Conservation (phyloP, 2,329 filamentous ascomycete genomes). For the Penicillium sp. region DNA sequence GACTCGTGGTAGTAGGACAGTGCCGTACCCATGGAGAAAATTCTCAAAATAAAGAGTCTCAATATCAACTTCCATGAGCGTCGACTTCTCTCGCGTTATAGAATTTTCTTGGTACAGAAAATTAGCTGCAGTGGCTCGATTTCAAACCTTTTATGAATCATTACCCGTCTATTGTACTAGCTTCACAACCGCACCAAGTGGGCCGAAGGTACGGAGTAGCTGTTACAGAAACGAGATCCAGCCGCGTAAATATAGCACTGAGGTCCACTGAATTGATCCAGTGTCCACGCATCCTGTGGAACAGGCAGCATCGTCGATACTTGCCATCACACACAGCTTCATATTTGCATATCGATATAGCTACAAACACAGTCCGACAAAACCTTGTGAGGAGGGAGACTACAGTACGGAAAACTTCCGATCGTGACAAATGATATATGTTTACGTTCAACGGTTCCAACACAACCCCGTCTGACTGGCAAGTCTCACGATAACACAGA, state of each 20-base stretch:
- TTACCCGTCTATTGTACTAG: background rate
- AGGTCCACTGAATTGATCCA: constrained; percentile 5
- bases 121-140: background rate
- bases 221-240: constrained; percentile 9
- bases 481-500: background rate
- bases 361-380: too few relatives aligned
- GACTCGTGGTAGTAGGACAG: background rate
- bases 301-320: background rate
- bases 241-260: constrained; percentile 21
- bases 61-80: background rate
- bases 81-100: background rate
- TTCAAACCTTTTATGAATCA: background rate
- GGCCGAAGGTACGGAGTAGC: constrained; percentile 3
- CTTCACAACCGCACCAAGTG: constrained; percentile 12
- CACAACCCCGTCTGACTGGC: background rate
- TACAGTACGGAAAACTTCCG: background rate
- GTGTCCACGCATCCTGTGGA: background rate
- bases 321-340: background rate
- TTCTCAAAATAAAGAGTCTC: too few relatives aligned
- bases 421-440: background rate
- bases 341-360: too few relatives aligned
- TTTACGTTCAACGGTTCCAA: background rate
- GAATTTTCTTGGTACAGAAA: background rate
- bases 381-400: background rate
- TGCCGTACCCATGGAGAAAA: too few relatives aligned